Conservation (phyloP, 331 rosid species). For the Rosa hybrid region DNA sequence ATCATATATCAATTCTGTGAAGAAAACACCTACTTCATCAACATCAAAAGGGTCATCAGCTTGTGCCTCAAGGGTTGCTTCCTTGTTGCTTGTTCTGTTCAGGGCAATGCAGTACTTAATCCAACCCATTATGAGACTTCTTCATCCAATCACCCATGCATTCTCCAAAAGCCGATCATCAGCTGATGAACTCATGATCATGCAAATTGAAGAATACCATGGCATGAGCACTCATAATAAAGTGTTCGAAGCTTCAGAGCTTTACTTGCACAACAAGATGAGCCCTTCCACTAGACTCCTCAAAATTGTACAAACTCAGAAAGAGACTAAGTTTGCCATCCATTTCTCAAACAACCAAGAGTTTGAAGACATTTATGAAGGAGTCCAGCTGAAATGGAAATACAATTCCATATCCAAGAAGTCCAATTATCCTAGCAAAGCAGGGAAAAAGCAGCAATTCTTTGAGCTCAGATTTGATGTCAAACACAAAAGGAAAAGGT, state of each 20-base stretch:
- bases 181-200: neutral
- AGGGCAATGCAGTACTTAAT: neutral
- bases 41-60: neutral
- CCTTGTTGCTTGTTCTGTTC: neutral
- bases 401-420: neutral
- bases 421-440: neutral
- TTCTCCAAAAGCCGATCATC: neutral
- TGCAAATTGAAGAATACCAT: neutral
- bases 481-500: slow-evolving; percentile 25
- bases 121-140: neutral
- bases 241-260: neutral
- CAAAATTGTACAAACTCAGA: neutral
- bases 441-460: neutral
- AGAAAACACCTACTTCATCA: neutral
- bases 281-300: neutral
- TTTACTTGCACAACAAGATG: neutral
- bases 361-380: neutral
- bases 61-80: neutral
- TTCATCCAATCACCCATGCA: neutral
- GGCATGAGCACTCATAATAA: neutral
- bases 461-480: slow-evolving; percentile 46
- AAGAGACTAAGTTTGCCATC: neutral
- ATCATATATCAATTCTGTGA: neutral
- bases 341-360: neutral
- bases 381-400: neutral